Percentiles rank a stretch among this genome's conserved stretches.
These are phyloP conservation scores for Starmerella geochares DNA, from an alignment of 805 yeast genomes.

Conservation along the genomic window DNA sequence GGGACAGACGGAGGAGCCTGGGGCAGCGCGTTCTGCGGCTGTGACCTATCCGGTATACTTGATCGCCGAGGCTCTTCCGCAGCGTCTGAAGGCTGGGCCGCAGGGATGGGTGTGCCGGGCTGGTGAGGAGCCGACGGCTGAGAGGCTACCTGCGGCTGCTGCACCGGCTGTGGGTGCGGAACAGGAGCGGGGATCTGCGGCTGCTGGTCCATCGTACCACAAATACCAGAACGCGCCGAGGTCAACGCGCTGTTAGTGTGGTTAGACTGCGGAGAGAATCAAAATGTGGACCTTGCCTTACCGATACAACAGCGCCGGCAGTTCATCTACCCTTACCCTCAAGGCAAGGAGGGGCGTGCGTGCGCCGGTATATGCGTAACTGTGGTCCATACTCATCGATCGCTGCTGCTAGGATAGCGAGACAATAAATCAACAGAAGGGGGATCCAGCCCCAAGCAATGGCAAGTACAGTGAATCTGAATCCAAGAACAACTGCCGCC, in stretches of 20 bases:
- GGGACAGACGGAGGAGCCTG: not conserved
- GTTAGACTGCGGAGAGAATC: constrained; percentile 5
- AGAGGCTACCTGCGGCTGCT: not conserved
- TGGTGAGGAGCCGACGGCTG: constrained; percentile 3
- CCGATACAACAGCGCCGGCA: constrained; percentile 6
- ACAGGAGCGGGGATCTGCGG: constrained; percentile 1
- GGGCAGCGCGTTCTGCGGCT: not conserved
- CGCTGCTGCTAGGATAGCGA: not conserved
- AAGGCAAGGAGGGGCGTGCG: constrained; percentile 8
- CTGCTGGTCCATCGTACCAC: constrained; percentile 5
- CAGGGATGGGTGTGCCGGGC: constrained; percentile 1
- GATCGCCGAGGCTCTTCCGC: constrained; percentile 1
- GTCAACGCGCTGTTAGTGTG: not conserved
- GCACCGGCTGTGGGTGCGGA: constrained; percentile 6
- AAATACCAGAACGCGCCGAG: not conserved
- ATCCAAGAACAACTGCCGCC: no score
- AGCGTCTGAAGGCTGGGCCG: not conserved
- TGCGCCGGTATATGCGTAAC: constrained; percentile 4
- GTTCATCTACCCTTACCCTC: constrained; percentile 4
- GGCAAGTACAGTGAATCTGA: no score
- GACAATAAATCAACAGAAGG: no score
- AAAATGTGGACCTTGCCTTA: constrained; percentile 6
- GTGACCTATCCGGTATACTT: not conserved
- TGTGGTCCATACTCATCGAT: not conserved
- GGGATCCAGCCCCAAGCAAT: no score